Base-by-base conservation (phyloP, 2,329 filamentous ascomycete species). In the Colletotrichum sp. region DNA sequence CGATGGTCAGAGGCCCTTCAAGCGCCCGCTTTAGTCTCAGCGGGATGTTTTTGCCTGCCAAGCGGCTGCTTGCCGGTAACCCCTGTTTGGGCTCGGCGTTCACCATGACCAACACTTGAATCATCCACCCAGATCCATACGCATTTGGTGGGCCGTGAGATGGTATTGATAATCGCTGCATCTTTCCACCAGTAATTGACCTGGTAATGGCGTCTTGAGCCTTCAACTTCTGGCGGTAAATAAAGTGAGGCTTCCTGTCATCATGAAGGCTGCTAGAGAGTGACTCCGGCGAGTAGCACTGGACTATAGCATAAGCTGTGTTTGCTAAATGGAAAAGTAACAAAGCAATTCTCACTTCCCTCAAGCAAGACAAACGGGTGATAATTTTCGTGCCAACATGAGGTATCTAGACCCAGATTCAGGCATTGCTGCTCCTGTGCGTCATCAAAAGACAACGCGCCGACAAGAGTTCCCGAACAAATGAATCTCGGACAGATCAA, bases 201-300 rank as follows among this genome's bases (percentile, higher is more conserved):
- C 39, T 10, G 18, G 18, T 0, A 48, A 48, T 48, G 0, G 2
- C 18, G 3, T n/a, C 39, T n/a, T n/a, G 1, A n/a, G 0, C 18
- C 39, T 48, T 1, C 9, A n/a, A 0, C 18, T n/a, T 1, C 39
- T 48, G 39, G 5, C 39, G 18, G 18, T 4, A n/a, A 48, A 12
- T 48, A n/a, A 0, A n/a, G 6, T 3, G 3, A n/a, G 39, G 39
- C 39, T n/a, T 48, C 39, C 3, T 44, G 5, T 44, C 18, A 2
- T 44, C 18, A 44, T 30, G 39, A 48, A n/a, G 39, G 39, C 39
- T 48, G 8, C 6, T 12, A 48, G 5, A 6, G 3, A n/a, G 2
- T n/a, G 2, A 2, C 0, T 48, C 18, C 18, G 39, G 18, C 8
- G 4, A 2, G 18, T 12, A n/a, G 18, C 39, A 12, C 1, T 48